A percentile compares a stretch with the other conserved stretches of the same genome.
Evolutionary conservation across 257 asterid species (phyloP).

Genomic region (Coffea eugenioides): DNA sequence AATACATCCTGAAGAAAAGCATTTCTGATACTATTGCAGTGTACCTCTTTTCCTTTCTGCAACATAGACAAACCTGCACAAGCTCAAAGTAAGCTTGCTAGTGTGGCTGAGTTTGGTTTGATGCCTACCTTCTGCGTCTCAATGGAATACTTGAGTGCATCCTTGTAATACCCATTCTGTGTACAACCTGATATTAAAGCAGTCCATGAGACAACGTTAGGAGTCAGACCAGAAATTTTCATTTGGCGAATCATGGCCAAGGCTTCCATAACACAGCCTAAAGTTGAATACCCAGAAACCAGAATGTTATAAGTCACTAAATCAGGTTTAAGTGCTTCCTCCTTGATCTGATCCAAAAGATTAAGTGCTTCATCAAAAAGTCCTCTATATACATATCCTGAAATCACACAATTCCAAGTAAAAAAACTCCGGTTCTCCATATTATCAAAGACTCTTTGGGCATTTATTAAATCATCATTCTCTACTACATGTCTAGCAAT

Average conservation of each 20-base stretch:
- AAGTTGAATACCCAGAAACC: slow-evolving; percentile 53
- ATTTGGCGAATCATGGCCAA: slow-evolving; percentile 33
- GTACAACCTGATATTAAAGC: slow-evolving; percentile 61
- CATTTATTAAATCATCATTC: slow-evolving; percentile 39
- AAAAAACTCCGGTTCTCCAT: slow-evolving; percentile 37
- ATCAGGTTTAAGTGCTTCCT: slow-evolving; percentile 49
- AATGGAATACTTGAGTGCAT: slow-evolving; percentile 40
- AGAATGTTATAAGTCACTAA: slow-evolving; percentile 56
- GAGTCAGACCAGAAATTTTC: slow-evolving; percentile 43
- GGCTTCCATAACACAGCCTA: slow-evolving; percentile 46
- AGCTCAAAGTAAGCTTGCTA: slow-evolving; percentile 49
- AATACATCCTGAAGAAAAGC: slow-evolving; percentile 34
- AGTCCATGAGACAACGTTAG: slow-evolving; percentile 63
- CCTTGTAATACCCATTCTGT: slow-evolving; percentile 38
- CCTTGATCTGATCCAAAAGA: slow-evolving; percentile 45
- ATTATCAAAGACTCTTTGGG: slow-evolving; percentile 40
- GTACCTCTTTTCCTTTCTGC: slow-evolving; percentile 57
- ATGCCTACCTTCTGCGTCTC: slow-evolving; percentile 52
- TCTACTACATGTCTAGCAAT: slow-evolving; percentile 61
- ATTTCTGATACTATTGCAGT: slow-evolving; percentile 37
- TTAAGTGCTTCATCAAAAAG: slow-evolving; percentile 35
- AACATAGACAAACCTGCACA: slow-evolving; percentile 46
- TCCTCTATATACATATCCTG: slow-evolving; percentile 54
- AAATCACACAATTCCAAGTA: slow-evolving; percentile 59
- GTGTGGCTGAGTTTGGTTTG: slow-evolving; percentile 48